These are phyloP conservation scores for Syzygium aqueum DNA, from an alignment of 345 rosid genomes.

Conservation along the genomic window DNA sequence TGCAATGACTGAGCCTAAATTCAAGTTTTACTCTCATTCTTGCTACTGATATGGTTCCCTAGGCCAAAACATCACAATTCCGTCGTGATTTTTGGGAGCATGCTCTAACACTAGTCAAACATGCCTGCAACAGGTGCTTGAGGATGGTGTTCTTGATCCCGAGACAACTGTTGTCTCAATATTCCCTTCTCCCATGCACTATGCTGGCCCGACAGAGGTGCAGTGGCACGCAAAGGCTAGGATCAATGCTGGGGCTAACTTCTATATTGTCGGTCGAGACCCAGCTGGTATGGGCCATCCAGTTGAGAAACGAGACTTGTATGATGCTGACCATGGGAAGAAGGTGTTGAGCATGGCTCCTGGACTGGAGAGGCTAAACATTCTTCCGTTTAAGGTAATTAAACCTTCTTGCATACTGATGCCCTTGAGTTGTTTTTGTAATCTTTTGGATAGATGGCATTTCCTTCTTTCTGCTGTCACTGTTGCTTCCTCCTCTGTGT, in stretches of 20 bases:
- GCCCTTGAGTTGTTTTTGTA: neutral
- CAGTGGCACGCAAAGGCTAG: slow-evolving; percentile 99
- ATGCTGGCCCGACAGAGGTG: slow-evolving; percentile 99
- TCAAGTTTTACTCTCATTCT: neutral
- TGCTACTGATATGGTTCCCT: neutral
- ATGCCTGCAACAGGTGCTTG: slow-evolving; percentile 49
- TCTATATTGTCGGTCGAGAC: slow-evolving; percentile 98
- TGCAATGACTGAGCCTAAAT: neutral
- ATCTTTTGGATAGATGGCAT: neutral
- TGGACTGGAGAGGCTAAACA: slow-evolving; percentile 89
- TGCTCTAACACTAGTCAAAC: neutral
- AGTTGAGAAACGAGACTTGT: slow-evolving; percentile 81
- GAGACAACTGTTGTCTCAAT: slow-evolving; percentile 95
- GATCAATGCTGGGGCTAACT: slow-evolving; percentile 97
- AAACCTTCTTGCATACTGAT: neutral
- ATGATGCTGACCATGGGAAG: slow-evolving; percentile 98
- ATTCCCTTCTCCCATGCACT: slow-evolving; percentile 99
- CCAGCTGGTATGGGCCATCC: slow-evolving; percentile 99
- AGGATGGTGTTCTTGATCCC: slow-evolving; percentile 98
- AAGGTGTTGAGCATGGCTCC: slow-evolving; percentile 96
- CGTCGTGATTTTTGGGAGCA: neutral
- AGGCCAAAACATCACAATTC: neutral
- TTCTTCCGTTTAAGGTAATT: slow-evolving; percentile 91
- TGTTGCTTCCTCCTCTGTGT: neutral
- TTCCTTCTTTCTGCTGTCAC: neutral